Evolutionary conservation across 441 rosid genomes (phyloP).

Genomic region (Pelargonium citronellum): DNA sequence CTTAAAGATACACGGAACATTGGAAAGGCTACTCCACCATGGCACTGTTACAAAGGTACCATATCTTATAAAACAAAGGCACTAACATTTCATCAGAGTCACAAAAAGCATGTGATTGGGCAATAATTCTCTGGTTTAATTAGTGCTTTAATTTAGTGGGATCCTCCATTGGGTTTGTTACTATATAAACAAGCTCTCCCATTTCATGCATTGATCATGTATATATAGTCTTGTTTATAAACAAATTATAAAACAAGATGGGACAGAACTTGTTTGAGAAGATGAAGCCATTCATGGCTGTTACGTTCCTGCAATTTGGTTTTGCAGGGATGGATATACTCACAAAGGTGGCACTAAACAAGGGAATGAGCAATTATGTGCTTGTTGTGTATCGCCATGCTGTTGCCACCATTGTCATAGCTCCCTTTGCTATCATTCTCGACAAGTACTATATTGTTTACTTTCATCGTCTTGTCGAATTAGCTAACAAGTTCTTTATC

Average conservation of each 20-base stretch:
- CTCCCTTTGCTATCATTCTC: conserved; percentile 64
- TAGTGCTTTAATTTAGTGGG: not conserved
- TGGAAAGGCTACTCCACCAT: conserved; percentile 19
- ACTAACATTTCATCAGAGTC: not conserved
- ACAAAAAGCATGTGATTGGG: not conserved
- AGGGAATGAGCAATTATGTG: conserved; percentile 86
- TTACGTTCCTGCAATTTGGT: conserved; percentile 64
- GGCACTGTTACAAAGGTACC: conserved; percentile 4
- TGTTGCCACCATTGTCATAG: conserved; percentile 67
- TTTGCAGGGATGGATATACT: conserved; percentile 85
- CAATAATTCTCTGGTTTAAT: not conserved
- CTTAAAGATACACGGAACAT: not conserved
- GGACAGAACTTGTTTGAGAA: conserved; percentile 22
- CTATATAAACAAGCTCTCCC: too few species aligned
- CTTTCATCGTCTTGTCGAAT: too few species aligned
- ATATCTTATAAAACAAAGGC: not conserved
- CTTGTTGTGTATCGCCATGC: conserved; percentile 83
- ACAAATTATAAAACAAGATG: not conserved
- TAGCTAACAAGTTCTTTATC: too few species aligned
- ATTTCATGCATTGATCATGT: too few species aligned
- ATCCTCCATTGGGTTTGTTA: not conserved
- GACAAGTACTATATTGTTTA: too few species aligned
- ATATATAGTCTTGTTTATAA: not conserved
- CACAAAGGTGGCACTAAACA: conserved; percentile 63
- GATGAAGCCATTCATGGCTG: conserved; percentile 56